Conservation (phyloP, 805 yeast genomes). For the Ogataea glucozyma region DNA sequence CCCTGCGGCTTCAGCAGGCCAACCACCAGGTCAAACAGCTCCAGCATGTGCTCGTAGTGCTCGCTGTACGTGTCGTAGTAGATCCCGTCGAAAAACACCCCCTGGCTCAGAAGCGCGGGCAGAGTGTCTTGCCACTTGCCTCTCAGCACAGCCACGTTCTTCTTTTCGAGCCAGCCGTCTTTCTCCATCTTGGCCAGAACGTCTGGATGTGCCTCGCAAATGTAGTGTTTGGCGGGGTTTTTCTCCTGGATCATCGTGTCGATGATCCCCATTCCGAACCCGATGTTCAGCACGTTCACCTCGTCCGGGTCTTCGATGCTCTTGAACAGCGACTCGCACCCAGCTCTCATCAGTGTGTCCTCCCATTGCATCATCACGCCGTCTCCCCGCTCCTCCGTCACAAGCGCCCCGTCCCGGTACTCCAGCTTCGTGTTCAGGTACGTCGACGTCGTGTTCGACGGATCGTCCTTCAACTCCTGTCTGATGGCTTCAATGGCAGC, state of each 20-base stretch:
- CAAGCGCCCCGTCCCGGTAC: slow-evolving; percentile 65
- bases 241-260: slow-evolving; percentile 69
- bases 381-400: slow-evolving; percentile 72
- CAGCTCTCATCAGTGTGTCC: slow-evolving; percentile 72
- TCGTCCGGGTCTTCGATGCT: slow-evolving; percentile 39
- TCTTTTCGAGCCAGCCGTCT: slow-evolving; percentile 83
- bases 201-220: slow-evolving; percentile 94
- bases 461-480: slow-evolving; percentile 41
- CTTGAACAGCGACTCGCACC: slow-evolving; percentile 71
- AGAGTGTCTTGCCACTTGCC: slow-evolving; percentile 94
- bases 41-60: slow-evolving; percentile 86
- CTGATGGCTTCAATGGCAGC: slow-evolving; percentile 19
- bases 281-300: slow-evolving; percentile 71
- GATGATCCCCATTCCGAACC: slow-evolving; percentile 97
- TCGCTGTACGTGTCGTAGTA: slow-evolving; percentile 94
- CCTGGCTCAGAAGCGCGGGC: slow-evolving; percentile 60
- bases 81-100: slow-evolving; percentile 83
- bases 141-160: slow-evolving; percentile 69
- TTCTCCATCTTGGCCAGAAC: slow-evolving; percentile 64
- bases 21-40: slow-evolving; percentile 75
- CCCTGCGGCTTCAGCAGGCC: slow-evolving; percentile 84
- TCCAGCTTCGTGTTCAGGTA: slow-evolving; percentile 67
- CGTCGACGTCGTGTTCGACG: slow-evolving; percentile 63
- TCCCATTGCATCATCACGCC: slow-evolving; percentile 99
- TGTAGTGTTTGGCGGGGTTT: slow-evolving; percentile 72